A percentile compares a stretch with the other conserved stretches of the same genome.
Evolutionary conservation across 2,329 filamentous ascomycete species (phyloP).

Genomic region (Colletotrichum agaves): DNA sequence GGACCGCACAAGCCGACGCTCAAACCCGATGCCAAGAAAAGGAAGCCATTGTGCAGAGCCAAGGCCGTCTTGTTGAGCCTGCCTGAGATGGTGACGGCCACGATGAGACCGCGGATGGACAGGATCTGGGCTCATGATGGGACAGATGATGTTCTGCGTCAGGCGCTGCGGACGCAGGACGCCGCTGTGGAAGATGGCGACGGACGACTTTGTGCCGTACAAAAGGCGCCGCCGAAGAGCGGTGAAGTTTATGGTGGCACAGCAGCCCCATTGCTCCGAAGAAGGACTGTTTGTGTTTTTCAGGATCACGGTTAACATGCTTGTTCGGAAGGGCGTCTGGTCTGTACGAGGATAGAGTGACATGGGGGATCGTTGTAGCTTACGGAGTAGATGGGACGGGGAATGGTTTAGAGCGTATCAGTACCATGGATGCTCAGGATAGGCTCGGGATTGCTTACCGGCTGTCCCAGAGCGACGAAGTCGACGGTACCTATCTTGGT

Average conservation of each 20-base stretch:
- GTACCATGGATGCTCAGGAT: neutral
- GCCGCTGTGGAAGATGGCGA: conserved; percentile 56
- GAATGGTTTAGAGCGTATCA: neutral
- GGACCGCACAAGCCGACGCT: conserved; percentile 55
- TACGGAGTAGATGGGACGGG: conserved; percentile 58
- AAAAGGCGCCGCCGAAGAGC: conserved; percentile 60
- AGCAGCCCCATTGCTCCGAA: conserved; percentile 55
- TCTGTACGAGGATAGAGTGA: neutral
- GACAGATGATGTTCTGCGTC: conserved; percentile 57
- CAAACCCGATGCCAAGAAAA: conserved; percentile 56
- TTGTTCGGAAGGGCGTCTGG: too few species aligned
- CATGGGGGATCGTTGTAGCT: conserved; percentile 31
- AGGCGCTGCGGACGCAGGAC: conserved; percentile 57
- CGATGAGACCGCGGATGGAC: conserved; percentile 59
- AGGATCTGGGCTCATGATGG: conserved; percentile 61
- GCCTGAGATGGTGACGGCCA: conserved; percentile 56
- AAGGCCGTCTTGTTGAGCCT: conserved; percentile 51
- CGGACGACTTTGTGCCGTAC: conserved; percentile 56
- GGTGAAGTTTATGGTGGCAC: conserved; percentile 61
- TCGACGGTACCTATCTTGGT: conserved; percentile 44
- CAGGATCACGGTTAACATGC: too few species aligned
- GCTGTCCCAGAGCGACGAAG: conserved; percentile 48
- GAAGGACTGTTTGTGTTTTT: conserved; percentile 47
- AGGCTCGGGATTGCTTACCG: conserved; percentile 44
- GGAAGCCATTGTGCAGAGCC: conserved; percentile 54